Evolutionary conservation across 2,329 filamentous ascomycete species (phyloP).

Genomic region (Capronia epimyces): DNA sequence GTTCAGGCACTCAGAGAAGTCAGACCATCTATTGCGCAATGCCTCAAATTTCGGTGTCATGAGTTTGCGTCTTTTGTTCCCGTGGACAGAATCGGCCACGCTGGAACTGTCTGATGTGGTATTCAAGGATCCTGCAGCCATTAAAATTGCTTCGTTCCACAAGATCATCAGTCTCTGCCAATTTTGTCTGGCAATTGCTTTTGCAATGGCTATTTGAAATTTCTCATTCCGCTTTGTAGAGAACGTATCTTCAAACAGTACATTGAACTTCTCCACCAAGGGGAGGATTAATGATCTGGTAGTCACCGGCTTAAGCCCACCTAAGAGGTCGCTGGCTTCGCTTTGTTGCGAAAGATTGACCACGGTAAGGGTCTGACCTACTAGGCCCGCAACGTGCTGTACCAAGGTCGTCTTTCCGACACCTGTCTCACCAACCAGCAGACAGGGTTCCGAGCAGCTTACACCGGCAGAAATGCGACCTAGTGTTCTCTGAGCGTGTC

Average conservation of each 20-base stretch:
- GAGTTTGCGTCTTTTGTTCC: constrained; percentile 65
- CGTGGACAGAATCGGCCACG: constrained; percentile 33
- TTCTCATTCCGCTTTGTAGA: constrained; percentile 80
- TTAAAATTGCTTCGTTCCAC: constrained; percentile 82
- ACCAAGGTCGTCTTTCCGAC: constrained; percentile 97
- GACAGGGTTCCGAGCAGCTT: constrained; percentile 75
- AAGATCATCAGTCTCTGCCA: constrained; percentile 83
- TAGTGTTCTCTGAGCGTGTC: constrained; percentile 73
- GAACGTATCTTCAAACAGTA: constrained; percentile 81
- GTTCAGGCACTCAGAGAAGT: constrained; percentile 67
- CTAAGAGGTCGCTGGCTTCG: constrained; percentile 90
- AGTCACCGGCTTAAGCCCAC: constrained; percentile 94
- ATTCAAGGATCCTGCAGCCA: constrained; percentile 66
- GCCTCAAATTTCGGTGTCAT: constrained; percentile 48
- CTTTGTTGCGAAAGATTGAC: constrained; percentile 98
- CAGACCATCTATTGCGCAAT: constrained; percentile 70
- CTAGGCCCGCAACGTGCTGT: constrained; percentile 77
- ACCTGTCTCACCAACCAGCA: constrained; percentile 97
- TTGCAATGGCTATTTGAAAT: constrained; percentile 75
- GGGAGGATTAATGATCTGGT: constrained; percentile 81
- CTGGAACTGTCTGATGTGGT: constrained; percentile 30
- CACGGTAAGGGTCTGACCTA: constrained; percentile 81
- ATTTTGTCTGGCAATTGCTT: constrained; percentile 71
- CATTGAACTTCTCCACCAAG: constrained; percentile 87
- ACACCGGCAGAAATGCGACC: constrained; percentile 84